A percentile compares a stretch with the other conserved stretches of the same genome.
phyloP scores from a whole-genome alignment of 306 rosid genomes.

The Trichosanthes cucumerina region DNA sequence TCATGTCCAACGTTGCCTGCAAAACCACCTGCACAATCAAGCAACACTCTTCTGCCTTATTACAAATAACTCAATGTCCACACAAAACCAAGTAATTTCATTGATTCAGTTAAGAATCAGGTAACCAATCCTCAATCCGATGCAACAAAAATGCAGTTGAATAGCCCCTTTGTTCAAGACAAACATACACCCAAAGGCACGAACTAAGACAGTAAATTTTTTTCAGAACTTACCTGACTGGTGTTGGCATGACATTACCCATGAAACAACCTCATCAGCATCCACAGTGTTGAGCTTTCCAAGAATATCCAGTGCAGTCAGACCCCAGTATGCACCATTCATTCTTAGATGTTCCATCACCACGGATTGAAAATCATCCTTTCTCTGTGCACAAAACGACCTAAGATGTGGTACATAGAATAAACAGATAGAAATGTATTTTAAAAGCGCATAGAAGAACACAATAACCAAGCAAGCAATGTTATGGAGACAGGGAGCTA shows the following conservation, averaged over 20 bases:
- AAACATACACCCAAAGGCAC: neutral
- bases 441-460: neutral
- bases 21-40: constrained; percentile 57
- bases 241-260: constrained; percentile 69
- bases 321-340: constrained; percentile 92
- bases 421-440: neutral
- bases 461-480: neutral
- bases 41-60: neutral
- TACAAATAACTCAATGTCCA: neutral
- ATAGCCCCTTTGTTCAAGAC: neutral
- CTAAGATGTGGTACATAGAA: neutral
- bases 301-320: constrained; percentile 62
- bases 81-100: neutral
- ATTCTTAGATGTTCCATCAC: constrained; percentile 81
- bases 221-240: constrained; percentile 46
- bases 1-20: constrained; percentile 82
- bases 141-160: neutral
- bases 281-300: constrained; percentile 61
- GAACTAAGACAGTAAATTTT: neutral
- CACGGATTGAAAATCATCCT: constrained; percentile 70
- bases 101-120: neutral
- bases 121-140: neutral
- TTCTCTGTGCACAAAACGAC: constrained; percentile 34
- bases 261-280: constrained; percentile 57
- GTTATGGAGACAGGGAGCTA: neutral